These are phyloP conservation scores for Neoboletus subvelutipes DNA, from an alignment of 768 basidiomycete genomes.

Conservation along the genomic window DNA sequence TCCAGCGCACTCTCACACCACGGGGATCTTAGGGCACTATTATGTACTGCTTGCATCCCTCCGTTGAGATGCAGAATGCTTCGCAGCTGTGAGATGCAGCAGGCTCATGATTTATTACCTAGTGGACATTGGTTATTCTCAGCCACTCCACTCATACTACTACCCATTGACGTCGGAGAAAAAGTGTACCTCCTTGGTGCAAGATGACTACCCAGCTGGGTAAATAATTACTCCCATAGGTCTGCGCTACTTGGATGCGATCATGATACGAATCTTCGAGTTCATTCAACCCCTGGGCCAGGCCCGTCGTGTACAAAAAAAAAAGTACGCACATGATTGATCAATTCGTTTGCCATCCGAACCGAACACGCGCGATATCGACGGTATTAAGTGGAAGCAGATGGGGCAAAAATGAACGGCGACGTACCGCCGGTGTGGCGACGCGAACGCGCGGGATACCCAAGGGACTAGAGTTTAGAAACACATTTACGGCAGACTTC, in stretches of 20 bases:
- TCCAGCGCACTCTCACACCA: conserved; percentile 26
- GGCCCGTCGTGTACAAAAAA: not conserved
- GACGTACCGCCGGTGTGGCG: conserved; percentile 12
- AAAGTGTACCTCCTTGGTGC: not conserved
- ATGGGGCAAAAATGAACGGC: conserved; percentile 11
- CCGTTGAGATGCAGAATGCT: not conserved
- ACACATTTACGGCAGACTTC: conserved; percentile 3
- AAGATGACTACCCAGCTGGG: not conserved
- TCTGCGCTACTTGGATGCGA: not conserved
- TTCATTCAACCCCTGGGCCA: no score
- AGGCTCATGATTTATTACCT: not conserved
- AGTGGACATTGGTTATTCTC: not conserved
- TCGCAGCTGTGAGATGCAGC: not conserved
- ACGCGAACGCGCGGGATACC: not conserved
- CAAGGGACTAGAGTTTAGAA: not conserved
- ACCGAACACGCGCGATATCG: conserved; percentile 1
- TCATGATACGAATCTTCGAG: not conserved
- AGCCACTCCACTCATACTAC: not conserved
- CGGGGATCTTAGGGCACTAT: conserved; percentile 21
- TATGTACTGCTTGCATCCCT: conserved; percentile 12
- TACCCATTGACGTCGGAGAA: not conserved
- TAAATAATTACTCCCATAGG: not conserved
- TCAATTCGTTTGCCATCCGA: not conserved
- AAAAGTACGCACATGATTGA: no score
- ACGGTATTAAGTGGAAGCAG: conserved; percentile 4